Percentiles rank a stretch among this genome's conserved stretches.
Conservation (phyloP, 257 asterid genomes). For the Capsicum chinense region DNA sequence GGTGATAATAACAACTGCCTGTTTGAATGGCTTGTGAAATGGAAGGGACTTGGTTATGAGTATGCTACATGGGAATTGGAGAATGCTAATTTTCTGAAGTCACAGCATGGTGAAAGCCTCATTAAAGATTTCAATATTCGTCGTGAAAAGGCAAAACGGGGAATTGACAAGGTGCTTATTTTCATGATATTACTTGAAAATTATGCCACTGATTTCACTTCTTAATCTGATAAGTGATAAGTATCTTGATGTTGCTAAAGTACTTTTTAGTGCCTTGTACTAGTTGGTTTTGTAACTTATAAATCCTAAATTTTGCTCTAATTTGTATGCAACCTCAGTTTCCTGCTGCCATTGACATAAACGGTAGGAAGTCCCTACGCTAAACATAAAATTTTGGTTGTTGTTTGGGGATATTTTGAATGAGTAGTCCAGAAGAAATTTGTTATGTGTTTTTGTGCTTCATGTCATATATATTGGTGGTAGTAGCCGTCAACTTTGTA, state of each 20-base stretch:
- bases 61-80: slow-evolving; percentile 78
- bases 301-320: neutral
- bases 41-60: slow-evolving; percentile 68
- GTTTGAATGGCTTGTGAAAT: slow-evolving; percentile 78
- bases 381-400: slow-evolving; percentile 10
- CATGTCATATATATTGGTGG: slow-evolving; percentile 3
- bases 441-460: slow-evolving; percentile 6
- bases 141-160: slow-evolving; percentile 43
- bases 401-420: slow-evolving; percentile 24
- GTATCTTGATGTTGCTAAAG: neutral
- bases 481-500: neutral
- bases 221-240: slow-evolving; percentile 12
- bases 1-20: slow-evolving; percentile 48
- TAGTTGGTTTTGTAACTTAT: slow-evolving; percentile 1
- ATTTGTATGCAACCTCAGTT: slow-evolving; percentile 9
- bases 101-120: slow-evolving; percentile 55
- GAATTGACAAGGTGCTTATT: slow-evolving; percentile 54
- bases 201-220: neutral
- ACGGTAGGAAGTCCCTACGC: neutral
- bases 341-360: neutral
- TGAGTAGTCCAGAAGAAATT: slow-evolving; percentile 11
- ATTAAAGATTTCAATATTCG: slow-evolving; percentile 57
- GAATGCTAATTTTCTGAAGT: slow-evolving; percentile 47
- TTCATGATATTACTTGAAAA: slow-evolving; percentile 15
- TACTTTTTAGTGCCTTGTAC: slow-evolving; percentile 7